Base-by-base conservation (phyloP, 2,329 filamentous ascomycete genomes). In the Huntiella decipiens region DNA sequence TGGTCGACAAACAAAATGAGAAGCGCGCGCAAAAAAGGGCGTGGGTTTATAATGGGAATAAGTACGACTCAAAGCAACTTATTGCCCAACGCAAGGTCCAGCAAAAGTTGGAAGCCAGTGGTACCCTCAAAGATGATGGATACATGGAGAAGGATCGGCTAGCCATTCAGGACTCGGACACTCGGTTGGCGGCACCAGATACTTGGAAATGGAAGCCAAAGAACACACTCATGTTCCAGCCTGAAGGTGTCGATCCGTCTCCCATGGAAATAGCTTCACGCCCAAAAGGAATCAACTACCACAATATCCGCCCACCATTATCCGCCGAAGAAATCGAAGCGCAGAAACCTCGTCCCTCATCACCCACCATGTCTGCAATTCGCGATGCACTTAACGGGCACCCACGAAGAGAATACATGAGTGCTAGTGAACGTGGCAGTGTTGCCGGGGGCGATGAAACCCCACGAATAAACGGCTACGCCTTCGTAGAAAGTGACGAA, bases 1-100 rank as follows among this genome's bases (percentile, higher is more conserved):
- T 98, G 1, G 66, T 96, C 22, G 91, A 98, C 63, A 82, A 79
- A 56, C 85, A 95, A 56, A 98, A 95, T 56, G 71, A 78, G 51
- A 88, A 86, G 59, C 74, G 71, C 43, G 79, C 82, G 0, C 79
- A 87, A 56, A 93, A 88, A 55, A 82, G 94, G 56, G 77, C 77
- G 1, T 95, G 88, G 82, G 67, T 96, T 39, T 93, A 86, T 77
- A 72, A 76, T 7, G 82, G 78, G 22, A 95, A 96, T 63, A 88
- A 88, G 58, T 73, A 95, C 60, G 81, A 64, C 32, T 79, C 77
- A n/a, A 86, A 85, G 55, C 77, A 83, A 57, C 74, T 88, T 60
- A 66, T 82, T 55, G 74, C 73, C 56, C 74, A 79, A 57, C 77
- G 74, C 48, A 67, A 76, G 50, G 67, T 77, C 13, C 70, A 76